Percentiles rank a stretch among this genome's conserved stretches.
Evolutionary conservation across 2,329 filamentous ascomycete genomes (phyloP).

Genomic region (Magnaporthiopsis rhizophila): DNA sequence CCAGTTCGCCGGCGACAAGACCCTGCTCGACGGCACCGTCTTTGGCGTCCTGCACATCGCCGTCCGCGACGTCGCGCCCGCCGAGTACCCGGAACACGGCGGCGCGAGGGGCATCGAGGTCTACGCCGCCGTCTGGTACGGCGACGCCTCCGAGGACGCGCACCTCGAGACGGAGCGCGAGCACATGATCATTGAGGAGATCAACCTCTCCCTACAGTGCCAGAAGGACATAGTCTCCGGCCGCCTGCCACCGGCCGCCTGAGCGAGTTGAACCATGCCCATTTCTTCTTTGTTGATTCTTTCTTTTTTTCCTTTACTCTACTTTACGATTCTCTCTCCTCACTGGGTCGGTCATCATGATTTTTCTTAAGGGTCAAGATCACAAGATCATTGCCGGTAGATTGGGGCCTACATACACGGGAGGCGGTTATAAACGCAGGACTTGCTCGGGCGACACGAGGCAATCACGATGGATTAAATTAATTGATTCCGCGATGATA

Average conservation of each 20-base stretch:
- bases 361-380: neutral
- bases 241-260: neutral
- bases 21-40: conserved; percentile 13
- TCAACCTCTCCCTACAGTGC: conserved; percentile 14
- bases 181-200: conserved; percentile 17
- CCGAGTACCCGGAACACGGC: conserved; percentile 6
- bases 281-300: neutral
- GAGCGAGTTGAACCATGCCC: neutral
- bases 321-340: neutral
- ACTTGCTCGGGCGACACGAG: no score
- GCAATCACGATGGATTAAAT: no score
- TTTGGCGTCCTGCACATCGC: conserved; percentile 18
- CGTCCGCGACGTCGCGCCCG: conserved; percentile 12
- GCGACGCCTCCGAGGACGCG: conserved; percentile 13
- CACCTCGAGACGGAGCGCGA: conserved; percentile 17
- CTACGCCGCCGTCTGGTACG: conserved; percentile 17
- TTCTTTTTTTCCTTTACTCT: neutral
- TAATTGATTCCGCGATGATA: no score
- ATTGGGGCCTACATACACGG: no score
- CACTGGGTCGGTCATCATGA: neutral
- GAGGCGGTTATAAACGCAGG: no score
- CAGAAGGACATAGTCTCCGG: conserved; percentile 16
- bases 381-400: no score
- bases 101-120: conserved; percentile 12
- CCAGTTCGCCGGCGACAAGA: conserved; percentile 19